phyloP scores from a whole-genome alignment of 1,139 yeast species.

The Geotrichum siamense region DNA sequence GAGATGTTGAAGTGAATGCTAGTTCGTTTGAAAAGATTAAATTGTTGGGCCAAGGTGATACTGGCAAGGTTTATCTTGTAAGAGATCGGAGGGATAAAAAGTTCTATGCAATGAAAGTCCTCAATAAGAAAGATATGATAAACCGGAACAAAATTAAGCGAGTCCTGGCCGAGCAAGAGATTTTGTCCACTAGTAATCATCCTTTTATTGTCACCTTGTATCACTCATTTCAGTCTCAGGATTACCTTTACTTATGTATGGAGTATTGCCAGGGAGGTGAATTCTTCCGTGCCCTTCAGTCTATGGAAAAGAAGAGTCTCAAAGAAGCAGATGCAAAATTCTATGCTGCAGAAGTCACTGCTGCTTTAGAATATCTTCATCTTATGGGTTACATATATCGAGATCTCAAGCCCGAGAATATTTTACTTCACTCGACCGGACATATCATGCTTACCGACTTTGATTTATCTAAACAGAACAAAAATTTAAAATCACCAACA shows the following conservation, averaged over 20 bases:
- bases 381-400: constrained; percentile 94
- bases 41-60: constrained; percentile 92
- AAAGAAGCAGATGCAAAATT: constrained; percentile 84
- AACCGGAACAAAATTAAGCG: constrained; percentile 90
- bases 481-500: constrained; percentile 45
- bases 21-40: constrained; percentile 82
- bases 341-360: constrained; percentile 97
- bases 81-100: constrained; percentile 68
- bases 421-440: constrained; percentile 86
- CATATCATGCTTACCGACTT: constrained; percentile 96
- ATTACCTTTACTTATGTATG: constrained; percentile 86
- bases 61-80: constrained; percentile 90
- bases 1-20: constrained; percentile 77
- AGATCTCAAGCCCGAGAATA: constrained; percentile 92
- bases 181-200: constrained; percentile 88
- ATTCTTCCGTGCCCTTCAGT: constrained; percentile 90
- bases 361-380: constrained; percentile 91
- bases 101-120: constrained; percentile 85
- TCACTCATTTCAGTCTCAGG: constrained; percentile 93
- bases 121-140: constrained; percentile 88
- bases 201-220: constrained; percentile 94
- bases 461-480: constrained; percentile 86
- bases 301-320: constrained; percentile 81
- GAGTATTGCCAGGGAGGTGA: constrained; percentile 99
- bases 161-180: constrained; percentile 94